A percentile compares a stretch with the other conserved stretches of the same genome.
Evolutionary conservation across 2,329 filamentous ascomycete species (phyloP).

Genomic region (Colletotrichum shisoi): DNA sequence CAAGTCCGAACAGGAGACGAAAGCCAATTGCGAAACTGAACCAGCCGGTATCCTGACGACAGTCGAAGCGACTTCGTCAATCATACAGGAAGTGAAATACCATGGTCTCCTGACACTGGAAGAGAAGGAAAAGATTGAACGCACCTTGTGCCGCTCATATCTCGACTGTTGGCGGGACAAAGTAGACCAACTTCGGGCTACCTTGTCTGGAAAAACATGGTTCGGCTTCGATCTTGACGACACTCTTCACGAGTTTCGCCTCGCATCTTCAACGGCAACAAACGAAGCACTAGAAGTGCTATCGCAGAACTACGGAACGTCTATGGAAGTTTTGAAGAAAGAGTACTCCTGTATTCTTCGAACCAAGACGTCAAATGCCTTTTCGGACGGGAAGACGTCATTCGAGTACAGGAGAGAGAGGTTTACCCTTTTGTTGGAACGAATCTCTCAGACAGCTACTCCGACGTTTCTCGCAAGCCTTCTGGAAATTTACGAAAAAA

Average conservation of each 20-base stretch:
- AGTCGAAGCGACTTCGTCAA: too few relatives aligned
- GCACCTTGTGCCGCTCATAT: too few relatives aligned
- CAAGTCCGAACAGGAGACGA: too few relatives aligned
- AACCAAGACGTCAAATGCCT: conserved; percentile 50
- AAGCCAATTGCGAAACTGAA: too few relatives aligned
- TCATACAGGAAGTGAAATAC: too few relatives aligned
- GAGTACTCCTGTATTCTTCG: conserved; percentile 49
- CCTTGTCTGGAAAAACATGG: conserved; percentile 43
- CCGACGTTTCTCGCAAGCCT: conserved; percentile 41
- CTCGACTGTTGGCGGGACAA: too few relatives aligned
- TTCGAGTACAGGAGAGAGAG: conserved; percentile 53
- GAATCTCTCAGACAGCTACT: conserved; percentile 42
- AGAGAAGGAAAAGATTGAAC: too few relatives aligned
- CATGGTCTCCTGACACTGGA: too few relatives aligned
- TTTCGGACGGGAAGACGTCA: conserved; percentile 55
- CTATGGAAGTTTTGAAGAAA: conserved; percentile 38
- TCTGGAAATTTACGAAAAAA: conserved; percentile 45
- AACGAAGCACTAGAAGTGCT: conserved; percentile 47
- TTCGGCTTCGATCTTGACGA: conserved; percentile 60
- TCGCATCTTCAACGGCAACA: conserved; percentile 50
- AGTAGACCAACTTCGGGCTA: too few relatives aligned
- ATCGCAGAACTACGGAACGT: conserved; percentile 36
- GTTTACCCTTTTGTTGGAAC: conserved; percentile 48
- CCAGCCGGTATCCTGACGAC: too few relatives aligned
- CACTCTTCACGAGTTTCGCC: conserved; percentile 57